Percentiles rank a stretch among this genome's conserved stretches.
Conservation (phyloP, 495 filamentous ascomycete species). For the Gamarada debralockiae region DNA sequence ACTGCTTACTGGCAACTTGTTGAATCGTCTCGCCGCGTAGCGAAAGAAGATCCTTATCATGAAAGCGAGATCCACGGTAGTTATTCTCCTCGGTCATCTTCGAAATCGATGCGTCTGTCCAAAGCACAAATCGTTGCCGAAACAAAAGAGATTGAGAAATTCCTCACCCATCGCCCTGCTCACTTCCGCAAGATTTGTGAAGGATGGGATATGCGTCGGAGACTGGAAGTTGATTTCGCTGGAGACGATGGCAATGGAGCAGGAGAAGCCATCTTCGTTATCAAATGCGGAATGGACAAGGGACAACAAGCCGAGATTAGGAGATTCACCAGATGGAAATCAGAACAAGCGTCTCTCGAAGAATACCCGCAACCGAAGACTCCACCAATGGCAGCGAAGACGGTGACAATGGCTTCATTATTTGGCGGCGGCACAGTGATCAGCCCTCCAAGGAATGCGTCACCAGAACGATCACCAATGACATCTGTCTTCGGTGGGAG, state of each 20-base stretch:
- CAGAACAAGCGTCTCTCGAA: conserved; percentile 21
- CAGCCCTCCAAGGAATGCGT: conserved; percentile 16
- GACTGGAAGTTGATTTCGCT: conserved; percentile 84
- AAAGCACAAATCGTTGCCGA: conserved; percentile 67
- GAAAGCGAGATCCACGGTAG: conserved; percentile 56
- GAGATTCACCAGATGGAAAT: conserved; percentile 28
- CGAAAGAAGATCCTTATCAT: conserved; percentile 66
- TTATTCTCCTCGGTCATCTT: conserved; percentile 65
- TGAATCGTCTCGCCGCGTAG: conserved; percentile 67
- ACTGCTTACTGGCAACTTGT: conserved; percentile 75
- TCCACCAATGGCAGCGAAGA: conserved; percentile 20
- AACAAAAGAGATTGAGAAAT: conserved; percentile 77
- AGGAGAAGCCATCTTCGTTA: conserved; percentile 71
- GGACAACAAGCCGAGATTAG: conserved; percentile 35
- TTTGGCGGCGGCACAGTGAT: conserved; percentile 31
- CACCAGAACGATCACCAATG: conserved; percentile 13
- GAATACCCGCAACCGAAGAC: conserved; percentile 26
- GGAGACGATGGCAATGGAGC: conserved; percentile 67
- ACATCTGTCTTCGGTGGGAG: conserved; percentile 19
- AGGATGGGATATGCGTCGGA: conserved; percentile 90
- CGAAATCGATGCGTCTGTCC: conserved; percentile 65
- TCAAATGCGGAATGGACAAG: conserved; percentile 60
- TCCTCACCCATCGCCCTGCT: conserved; percentile 66
- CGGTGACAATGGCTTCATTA: conserved; percentile 29
- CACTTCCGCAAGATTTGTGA: conserved; percentile 76